A percentile compares a stretch with the other conserved stretches of the same genome.
Conservation (phyloP, 1,284 basidiomycete genomes). For the Coniophora puteana region DNA sequence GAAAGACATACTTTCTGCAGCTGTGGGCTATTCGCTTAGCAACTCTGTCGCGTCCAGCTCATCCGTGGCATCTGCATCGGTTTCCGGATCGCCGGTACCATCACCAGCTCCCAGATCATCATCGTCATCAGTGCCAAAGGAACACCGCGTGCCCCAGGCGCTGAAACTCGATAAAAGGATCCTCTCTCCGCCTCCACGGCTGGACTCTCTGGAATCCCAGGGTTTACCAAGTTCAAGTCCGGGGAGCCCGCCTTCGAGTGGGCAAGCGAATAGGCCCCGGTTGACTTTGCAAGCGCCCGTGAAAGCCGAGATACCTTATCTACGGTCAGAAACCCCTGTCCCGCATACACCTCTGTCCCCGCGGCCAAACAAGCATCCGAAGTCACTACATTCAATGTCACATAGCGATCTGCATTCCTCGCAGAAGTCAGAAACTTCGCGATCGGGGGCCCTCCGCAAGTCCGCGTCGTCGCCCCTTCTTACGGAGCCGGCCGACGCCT, state of each 20-base stretch:
- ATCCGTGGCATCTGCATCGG: slow-evolving; percentile 23
- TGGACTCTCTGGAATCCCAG: no score
- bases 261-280: no score
- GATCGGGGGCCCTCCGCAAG: slow-evolving; percentile 29
- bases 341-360: slow-evolving; percentile 58
- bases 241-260: no score
- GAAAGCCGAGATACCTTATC: no score
- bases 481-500: slow-evolving; percentile 43
- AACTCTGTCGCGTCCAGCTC: slow-evolving; percentile 42
- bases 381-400: neutral
- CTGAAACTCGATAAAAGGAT: slow-evolving; percentile 27
- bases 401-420: neutral
- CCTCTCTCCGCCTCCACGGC: no score
- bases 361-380: slow-evolving; percentile 35
- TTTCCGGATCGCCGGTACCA: slow-evolving; percentile 23
- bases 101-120: slow-evolving; percentile 28
- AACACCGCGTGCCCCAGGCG: slow-evolving; percentile 23
- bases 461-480: slow-evolving; percentile 50
- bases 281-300: no score
- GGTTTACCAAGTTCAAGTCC: no score
- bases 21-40: slow-evolving; percentile 69
- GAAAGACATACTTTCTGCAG: slow-evolving; percentile 64
- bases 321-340: slow-evolving; percentile 53
- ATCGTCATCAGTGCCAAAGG: slow-evolving; percentile 33
- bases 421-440: no score